Evolutionary conservation across 129 eudicot species (phyloP).

Genomic region (Ambrosia trifida): DNA sequence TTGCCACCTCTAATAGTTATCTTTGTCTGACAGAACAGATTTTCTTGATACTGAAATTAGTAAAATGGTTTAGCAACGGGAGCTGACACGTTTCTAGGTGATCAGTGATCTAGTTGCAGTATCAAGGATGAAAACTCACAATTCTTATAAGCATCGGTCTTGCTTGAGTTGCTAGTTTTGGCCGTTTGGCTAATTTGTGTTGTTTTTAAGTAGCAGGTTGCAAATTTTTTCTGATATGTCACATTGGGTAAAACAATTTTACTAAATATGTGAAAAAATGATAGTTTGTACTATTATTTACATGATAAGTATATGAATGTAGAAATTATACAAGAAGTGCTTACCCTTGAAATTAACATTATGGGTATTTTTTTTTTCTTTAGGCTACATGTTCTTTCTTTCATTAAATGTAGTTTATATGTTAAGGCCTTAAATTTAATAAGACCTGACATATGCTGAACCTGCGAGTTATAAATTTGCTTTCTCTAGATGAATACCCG

Average conservation of each 20-base stretch:
- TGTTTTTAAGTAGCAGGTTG: background rate
- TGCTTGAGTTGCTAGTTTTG: conserved; percentile 19
- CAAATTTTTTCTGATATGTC: background rate
- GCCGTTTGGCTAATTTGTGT: conserved; percentile 15
- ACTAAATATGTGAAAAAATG: background rate
- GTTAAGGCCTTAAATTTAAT: background rate
- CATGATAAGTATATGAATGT: background rate
- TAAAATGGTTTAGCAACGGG: conserved; percentile 13
- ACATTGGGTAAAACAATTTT: background rate
- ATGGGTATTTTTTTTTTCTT: background rate
- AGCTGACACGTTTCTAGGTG: conserved; percentile 19
- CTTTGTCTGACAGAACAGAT: conserved; percentile 6
- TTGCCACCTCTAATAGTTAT: background rate
- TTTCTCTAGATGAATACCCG: background rate
- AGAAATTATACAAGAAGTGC: background rate
- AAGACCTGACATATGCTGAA: background rate
- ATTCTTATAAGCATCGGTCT: conserved; percentile 9
- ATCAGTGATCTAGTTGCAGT: conserved; percentile 15
- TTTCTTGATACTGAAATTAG: conserved; percentile 34
- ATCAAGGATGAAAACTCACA: conserved; percentile 16
- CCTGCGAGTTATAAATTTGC: background rate
- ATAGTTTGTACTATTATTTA: background rate
- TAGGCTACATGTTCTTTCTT: background rate
- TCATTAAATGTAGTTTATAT: background rate
- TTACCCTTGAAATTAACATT: background rate